Conservation (phyloP, 2,329 filamentous ascomycete genomes). For the Emericellopsis atlantica region DNA sequence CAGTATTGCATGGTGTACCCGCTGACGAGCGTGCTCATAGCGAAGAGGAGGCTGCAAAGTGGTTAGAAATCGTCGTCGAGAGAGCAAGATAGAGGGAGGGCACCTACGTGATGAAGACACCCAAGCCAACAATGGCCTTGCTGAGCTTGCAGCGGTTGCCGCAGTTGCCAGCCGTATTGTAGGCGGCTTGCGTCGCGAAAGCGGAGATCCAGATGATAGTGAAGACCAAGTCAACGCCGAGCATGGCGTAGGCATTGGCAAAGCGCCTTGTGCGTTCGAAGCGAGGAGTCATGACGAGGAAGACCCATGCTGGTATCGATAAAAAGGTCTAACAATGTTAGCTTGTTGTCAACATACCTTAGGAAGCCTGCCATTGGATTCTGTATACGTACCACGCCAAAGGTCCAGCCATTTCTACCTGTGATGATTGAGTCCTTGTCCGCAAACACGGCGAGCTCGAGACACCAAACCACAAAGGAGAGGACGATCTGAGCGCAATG, state of each 20-base stretch:
- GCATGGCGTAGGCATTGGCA: conserved; percentile 50
- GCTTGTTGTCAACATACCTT: neutral
- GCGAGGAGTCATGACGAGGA: conserved; percentile 50
- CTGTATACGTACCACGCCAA: conserved; percentile 40
- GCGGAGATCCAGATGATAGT: conserved; percentile 53
- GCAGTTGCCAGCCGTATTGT: conserved; percentile 44
- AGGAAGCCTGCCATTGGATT: neutral
- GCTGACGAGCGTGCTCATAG: conserved; percentile 39
- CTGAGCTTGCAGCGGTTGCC: conserved; percentile 44
- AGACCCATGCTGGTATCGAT: conserved; percentile 50
- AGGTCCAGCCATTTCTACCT: conserved; percentile 50
- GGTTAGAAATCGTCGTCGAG: conserved; percentile 2
- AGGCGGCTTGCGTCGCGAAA: conserved; percentile 52
- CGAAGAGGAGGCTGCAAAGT: conserved; percentile 39
- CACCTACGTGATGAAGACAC: conserved; percentile 49
- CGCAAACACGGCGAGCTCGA: conserved; percentile 48
- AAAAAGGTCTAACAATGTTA: conserved; percentile 44
- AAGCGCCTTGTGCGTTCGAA: conserved; percentile 48
- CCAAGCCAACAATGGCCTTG: conserved; percentile 50
- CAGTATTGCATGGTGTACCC: conserved; percentile 49
- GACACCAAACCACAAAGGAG: conserved; percentile 41
- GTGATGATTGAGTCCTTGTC: conserved; percentile 33
- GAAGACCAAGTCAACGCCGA: conserved; percentile 43
- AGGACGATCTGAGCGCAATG: conserved; percentile 43
- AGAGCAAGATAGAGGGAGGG: neutral